These are phyloP conservation scores for Kwoniella sp. DNA, from an alignment of 768 basidiomycete genomes.

Conservation along the genomic window DNA sequence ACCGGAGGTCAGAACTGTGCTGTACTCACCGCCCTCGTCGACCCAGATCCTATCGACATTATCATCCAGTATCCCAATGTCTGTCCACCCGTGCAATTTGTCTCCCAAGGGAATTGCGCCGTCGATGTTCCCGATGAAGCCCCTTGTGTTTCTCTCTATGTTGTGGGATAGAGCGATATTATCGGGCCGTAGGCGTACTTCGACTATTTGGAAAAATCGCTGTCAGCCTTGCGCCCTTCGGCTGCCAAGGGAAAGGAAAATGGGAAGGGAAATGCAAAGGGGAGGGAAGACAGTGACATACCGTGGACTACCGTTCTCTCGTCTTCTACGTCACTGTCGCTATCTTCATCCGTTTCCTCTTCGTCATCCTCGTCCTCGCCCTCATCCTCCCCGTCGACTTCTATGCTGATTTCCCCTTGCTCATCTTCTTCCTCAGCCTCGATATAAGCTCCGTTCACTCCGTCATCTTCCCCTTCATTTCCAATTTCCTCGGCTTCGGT, in stretches of 20 bases:
- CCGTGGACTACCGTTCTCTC: conserved; percentile 12
- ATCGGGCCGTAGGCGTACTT: conserved; percentile 7
- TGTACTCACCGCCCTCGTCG: conserved; percentile 62
- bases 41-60: conserved; percentile 76
- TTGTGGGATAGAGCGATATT: not conserved
- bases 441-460: too few relatives aligned
- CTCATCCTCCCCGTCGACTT: not conserved
- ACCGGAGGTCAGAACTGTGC: too few relatives aligned
- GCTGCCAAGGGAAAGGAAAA: too few relatives aligned
- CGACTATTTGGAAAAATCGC: not conserved
- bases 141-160: not conserved
- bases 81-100: conserved; percentile 75
- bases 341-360: not conserved
- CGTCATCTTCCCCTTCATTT: too few relatives aligned
- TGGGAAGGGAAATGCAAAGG: too few relatives aligned
- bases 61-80: conserved; percentile 67
- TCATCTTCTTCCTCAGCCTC: too few relatives aligned
- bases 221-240: too few relatives aligned
- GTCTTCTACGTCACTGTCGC: conserved; percentile 8
- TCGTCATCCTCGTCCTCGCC: not conserved
- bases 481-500: too few relatives aligned
- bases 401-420: too few relatives aligned
- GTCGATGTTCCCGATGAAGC: not conserved
- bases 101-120: conserved; percentile 59
- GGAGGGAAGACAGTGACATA: conserved; percentile 2